These are phyloP conservation scores for Tricholoma matsutake DNA, from an alignment of 768 basidiomycete species.

Conservation along the genomic window DNA sequence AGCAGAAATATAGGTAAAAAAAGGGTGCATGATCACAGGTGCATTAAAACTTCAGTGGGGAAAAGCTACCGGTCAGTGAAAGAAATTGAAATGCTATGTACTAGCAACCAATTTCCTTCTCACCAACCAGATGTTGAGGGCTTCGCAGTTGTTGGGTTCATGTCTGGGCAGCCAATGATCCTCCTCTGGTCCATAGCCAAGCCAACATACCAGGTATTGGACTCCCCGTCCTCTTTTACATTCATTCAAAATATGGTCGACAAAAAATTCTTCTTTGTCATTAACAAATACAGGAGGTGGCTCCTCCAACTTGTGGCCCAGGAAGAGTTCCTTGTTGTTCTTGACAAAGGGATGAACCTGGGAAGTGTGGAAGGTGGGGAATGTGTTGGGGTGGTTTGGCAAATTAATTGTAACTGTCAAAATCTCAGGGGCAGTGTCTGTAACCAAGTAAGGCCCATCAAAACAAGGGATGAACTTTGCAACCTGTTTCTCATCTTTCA, in stretches of 20 bases:
- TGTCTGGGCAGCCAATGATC: constrained; percentile 20
- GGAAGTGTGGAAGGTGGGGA: not conserved
- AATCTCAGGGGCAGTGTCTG: not conserved
- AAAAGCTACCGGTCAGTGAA: not conserved
- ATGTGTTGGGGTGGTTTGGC: not conserved
- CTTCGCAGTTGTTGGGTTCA: constrained; percentile 18
- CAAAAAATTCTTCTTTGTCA: not conserved
- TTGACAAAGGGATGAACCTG: not conserved
- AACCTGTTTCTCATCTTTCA: constrained; percentile 12
- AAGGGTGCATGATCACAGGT: not conserved
- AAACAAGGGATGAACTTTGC: constrained; percentile 12
- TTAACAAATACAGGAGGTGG: not conserved
- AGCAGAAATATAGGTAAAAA: not conserved
- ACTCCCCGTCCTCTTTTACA: not conserved
- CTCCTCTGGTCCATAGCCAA: not conserved
- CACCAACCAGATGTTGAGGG: constrained; percentile 14
- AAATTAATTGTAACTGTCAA: not conserved
- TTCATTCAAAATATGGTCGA: not conserved
- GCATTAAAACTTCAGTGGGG: too few species aligned
- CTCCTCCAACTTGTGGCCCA: not conserved
- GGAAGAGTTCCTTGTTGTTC: not conserved
- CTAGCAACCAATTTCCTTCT: not conserved
- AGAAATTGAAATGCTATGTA: not conserved
- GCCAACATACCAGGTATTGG: constrained; percentile 17
- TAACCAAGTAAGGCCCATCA: constrained; percentile 3